Percentiles rank a stretch among this genome's conserved stretches.
Conservation (phyloP, 495 filamentous ascomycete genomes). For the Trichoderma orchidacearum region DNA sequence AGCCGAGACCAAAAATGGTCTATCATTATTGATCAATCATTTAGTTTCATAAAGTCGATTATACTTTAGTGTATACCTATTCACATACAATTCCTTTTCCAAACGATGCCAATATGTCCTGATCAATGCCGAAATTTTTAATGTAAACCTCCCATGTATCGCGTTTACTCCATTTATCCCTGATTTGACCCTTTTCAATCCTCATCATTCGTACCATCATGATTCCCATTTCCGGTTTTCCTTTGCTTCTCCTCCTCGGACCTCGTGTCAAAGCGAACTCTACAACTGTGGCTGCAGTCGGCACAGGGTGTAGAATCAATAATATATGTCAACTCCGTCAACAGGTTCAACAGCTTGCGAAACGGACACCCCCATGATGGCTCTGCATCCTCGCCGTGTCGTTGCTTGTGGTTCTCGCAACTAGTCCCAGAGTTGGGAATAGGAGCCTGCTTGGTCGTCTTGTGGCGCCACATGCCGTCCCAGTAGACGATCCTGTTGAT, state of each 20-base stretch:
- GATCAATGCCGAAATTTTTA: too few species aligned
- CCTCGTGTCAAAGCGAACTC: not conserved
- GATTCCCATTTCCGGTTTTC: not conserved
- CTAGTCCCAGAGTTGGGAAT: not conserved
- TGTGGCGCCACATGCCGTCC: not conserved
- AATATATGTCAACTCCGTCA: not conserved
- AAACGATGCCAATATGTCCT: too few species aligned
- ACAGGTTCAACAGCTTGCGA: not conserved
- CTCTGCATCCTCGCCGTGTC: not conserved
- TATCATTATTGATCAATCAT: too few species aligned
- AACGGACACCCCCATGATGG: not conserved
- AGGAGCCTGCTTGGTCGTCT: not conserved
- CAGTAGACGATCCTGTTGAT: not conserved
- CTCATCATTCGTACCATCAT: too few species aligned
- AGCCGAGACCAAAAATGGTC: too few species aligned
- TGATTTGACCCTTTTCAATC: not conserved
- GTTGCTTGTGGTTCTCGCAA: not conserved
- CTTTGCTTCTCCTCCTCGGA: not conserved
- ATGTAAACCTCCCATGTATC: too few species aligned
- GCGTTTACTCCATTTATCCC: too few species aligned
- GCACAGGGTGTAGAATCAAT: not conserved
- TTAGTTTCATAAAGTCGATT: not conserved
- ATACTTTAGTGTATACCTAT: too few species aligned
- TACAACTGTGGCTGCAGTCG: not conserved
- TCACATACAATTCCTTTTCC: too few species aligned